Conservation (phyloP, 148 eudicot species). For the Heliosperma pusillum region DNA sequence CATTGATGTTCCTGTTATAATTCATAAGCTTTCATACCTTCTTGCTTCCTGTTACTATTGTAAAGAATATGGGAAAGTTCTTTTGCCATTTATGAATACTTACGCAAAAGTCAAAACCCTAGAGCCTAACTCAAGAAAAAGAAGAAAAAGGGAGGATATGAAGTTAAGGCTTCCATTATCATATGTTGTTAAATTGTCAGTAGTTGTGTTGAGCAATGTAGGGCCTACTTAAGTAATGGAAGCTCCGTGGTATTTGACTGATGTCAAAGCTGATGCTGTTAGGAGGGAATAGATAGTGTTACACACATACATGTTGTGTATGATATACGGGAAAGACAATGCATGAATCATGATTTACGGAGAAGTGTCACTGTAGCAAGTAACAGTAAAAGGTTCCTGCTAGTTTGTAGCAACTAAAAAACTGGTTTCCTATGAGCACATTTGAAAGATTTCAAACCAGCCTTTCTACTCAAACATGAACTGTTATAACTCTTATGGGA, state of each 20-base stretch:
- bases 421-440: background rate
- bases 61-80: background rate
- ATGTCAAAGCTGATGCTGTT: background rate
- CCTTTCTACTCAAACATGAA: background rate
- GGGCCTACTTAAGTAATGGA: background rate
- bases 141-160: background rate
- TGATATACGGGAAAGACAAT: background rate
- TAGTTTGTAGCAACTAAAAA: background rate
- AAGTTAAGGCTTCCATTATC: background rate
- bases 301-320: background rate
- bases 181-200: background rate
- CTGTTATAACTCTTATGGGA: background rate
- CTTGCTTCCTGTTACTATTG: background rate
- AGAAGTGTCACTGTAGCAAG: background rate
- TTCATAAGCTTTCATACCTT: background rate
- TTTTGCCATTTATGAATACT: background rate
- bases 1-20: background rate
- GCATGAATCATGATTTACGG: background rate
- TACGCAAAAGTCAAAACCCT: background rate
- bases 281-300: background rate
- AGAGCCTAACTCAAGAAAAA: background rate
- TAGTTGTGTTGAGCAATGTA: conserved; percentile 1
- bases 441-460: background rate
- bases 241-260: background rate
- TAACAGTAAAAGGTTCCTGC: background rate